Evolutionary conservation across 495 filamentous ascomycete species (phyloP).

Genomic region (Thermochaetoides thermophila): DNA sequence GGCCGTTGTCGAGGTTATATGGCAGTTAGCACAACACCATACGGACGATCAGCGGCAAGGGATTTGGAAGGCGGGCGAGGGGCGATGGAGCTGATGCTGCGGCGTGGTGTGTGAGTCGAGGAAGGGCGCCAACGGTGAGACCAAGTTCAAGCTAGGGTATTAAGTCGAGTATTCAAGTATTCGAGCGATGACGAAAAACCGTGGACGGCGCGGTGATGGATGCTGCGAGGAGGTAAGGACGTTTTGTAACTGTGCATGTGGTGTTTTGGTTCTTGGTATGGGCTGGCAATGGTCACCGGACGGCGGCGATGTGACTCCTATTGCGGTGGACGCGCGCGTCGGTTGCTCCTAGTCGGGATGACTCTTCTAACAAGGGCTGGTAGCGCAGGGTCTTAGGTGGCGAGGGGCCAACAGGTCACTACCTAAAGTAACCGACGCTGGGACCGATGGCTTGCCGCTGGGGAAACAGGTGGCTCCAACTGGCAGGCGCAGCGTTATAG

Average conservation of each 20-base stretch:
- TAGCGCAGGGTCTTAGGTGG: conserved; percentile 16
- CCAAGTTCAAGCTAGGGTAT: too few relatives aligned
- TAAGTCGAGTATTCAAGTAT: too few relatives aligned
- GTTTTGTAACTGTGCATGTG: conserved; percentile 5
- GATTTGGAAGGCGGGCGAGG: conserved; percentile 2
- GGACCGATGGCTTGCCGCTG: conserved; percentile 22
- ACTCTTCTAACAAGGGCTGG: conserved; percentile 34
- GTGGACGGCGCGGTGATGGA: too few relatives aligned
- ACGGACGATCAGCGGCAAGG: conserved; percentile 10
- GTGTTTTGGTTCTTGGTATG: too few relatives aligned
- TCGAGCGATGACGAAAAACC: too few relatives aligned
- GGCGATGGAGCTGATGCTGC: conserved; percentile 1
- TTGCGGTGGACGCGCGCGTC: conserved; percentile 10
- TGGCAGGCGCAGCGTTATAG: conserved; percentile 14
- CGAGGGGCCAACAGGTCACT: too few relatives aligned
- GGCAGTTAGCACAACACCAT: conserved; percentile 23
- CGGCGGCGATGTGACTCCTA: conserved; percentile 22
- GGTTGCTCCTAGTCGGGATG: conserved; percentile 26
- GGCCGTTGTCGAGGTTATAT: conserved; percentile 25
- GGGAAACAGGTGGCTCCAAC: conserved; percentile 32
- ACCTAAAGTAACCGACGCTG: conserved; percentile 24
- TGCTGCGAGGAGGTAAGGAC: too few relatives aligned
- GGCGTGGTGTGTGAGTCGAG: neutral
- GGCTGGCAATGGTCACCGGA: conserved; percentile 7
- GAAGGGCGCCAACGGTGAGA: too few relatives aligned